These are phyloP conservation scores for Alternaria incomplexa DNA, from an alignment of 2,329 filamentous ascomycete species.

Conservation along the genomic window DNA sequence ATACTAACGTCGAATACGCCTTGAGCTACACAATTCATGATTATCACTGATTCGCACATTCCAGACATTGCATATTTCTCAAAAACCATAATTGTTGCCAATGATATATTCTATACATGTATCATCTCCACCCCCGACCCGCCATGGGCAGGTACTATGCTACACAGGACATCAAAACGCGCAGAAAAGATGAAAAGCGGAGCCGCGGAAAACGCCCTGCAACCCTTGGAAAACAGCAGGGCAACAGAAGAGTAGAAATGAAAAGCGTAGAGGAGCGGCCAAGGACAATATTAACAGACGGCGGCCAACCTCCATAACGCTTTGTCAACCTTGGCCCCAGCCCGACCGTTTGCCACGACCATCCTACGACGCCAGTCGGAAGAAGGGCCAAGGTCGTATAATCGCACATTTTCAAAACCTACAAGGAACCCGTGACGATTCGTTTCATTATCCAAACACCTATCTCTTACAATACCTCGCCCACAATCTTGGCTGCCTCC, in stretches of 20 bases:
- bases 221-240: constrained; percentile 8
- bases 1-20: too few species aligned
- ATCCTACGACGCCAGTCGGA: not conserved
- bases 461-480: constrained; percentile 69
- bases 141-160: constrained; percentile 15
- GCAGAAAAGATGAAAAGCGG: constrained; percentile 13
- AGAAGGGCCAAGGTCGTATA: not conserved
- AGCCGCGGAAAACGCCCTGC: constrained; percentile 30
- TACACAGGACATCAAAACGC: constrained; percentile 16
- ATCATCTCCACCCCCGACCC: constrained; percentile 7
- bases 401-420: constrained; percentile 16
- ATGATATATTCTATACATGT: constrained; percentile 24
- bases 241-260: constrained; percentile 34
- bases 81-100: constrained; percentile 5
- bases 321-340: not conserved
- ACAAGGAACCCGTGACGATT: constrained; percentile 6
- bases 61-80: not conserved
- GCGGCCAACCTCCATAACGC: constrained; percentile 18
- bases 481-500: constrained; percentile 97
- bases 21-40: not conserved
- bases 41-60: not conserved
- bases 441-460: constrained; percentile 21
- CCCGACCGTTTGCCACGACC: not conserved
- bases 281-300: constrained; percentile 23
- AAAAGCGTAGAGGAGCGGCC: constrained; percentile 17